phyloP scores from a whole-genome alignment of 2,329 filamentous ascomycete genomes.

The Aspergillus sp. region DNA sequence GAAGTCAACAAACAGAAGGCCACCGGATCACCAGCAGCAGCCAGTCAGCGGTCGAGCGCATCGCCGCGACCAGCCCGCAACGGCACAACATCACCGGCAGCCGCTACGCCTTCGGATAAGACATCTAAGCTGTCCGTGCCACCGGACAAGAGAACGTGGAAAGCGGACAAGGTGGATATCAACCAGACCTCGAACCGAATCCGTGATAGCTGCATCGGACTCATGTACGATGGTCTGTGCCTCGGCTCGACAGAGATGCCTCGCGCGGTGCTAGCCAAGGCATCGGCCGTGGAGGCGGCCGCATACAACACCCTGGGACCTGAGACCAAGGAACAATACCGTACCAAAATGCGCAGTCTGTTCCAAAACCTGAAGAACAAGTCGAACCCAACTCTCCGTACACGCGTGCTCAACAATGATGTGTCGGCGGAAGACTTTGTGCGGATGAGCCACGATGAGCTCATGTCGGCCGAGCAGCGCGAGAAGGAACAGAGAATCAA shows the following conservation, averaged over 20 bases:
- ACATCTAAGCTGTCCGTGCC: slow-evolving; percentile 52
- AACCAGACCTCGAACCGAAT: slow-evolving; percentile 68
- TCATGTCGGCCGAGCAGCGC: slow-evolving; percentile 80
- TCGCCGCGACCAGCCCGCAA: slow-evolving; percentile 45
- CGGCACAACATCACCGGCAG: slow-evolving; percentile 50
- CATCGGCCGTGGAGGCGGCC: slow-evolving; percentile 71
- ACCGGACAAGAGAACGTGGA: slow-evolving; percentile 75
- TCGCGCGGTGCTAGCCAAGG: slow-evolving; percentile 61
- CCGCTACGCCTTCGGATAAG: slow-evolving; percentile 42
- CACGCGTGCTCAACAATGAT: slow-evolving; percentile 68
- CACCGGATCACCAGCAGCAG: slow-evolving; percentile 31
- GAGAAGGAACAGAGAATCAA: slow-evolving; percentile 71
- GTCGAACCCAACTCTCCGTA: slow-evolving; percentile 72
- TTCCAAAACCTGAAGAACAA: slow-evolving; percentile 95
- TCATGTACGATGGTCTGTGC: slow-evolving; percentile 91
- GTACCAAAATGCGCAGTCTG: slow-evolving; percentile 82
- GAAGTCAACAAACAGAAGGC: slow-evolving; percentile 47
- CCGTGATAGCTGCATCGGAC: slow-evolving; percentile 80
- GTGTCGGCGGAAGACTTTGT: slow-evolving; percentile 73
- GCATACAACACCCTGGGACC: slow-evolving; percentile 66
- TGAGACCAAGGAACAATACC: slow-evolving; percentile 69
- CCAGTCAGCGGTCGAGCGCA: slow-evolving; percentile 32
- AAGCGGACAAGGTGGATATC: slow-evolving; percentile 73
- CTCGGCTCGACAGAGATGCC: slow-evolving; percentile 58
- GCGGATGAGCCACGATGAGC: slow-evolving; percentile 80